These are phyloP conservation scores for Penicillium tannophilum DNA, from an alignment of 495 filamentous ascomycete genomes.

Conservation along the genomic window DNA sequence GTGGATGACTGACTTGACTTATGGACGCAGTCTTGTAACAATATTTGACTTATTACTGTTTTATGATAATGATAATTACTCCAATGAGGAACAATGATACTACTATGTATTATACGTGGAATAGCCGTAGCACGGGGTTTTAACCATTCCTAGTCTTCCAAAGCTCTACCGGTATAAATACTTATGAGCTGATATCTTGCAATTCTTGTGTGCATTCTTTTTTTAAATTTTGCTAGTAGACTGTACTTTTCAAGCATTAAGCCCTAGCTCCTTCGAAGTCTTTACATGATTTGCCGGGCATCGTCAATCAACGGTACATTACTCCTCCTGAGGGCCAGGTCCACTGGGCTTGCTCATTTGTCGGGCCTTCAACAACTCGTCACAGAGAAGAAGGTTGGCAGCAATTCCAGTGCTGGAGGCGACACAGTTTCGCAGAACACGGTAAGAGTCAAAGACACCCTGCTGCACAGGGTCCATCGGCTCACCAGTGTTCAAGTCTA, in stretches of 20 bases:
- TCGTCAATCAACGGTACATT: slow-evolving; percentile 34
- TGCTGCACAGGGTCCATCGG: slow-evolving; percentile 95
- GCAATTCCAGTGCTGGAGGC: slow-evolving; percentile 95
- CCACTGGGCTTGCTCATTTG: slow-evolving; percentile 72
- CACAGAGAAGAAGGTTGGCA: slow-evolving; percentile 91
- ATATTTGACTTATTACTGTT: not conserved
- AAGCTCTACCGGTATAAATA: no score
- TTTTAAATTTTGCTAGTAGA: slow-evolving; percentile 25
- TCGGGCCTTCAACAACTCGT: slow-evolving; percentile 95
- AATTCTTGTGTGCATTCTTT: slow-evolving; percentile 30
- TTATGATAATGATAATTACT: slow-evolving; percentile 5
- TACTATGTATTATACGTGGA: no score
- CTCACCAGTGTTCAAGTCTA: slow-evolving; percentile 82
- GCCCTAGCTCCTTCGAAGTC: slow-evolving; percentile 24
- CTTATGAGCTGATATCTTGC: not conserved
- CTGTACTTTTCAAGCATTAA: slow-evolving; percentile 22
- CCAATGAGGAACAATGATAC: not conserved
- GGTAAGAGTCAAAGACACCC: slow-evolving; percentile 95
- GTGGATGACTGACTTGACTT: not conserved
- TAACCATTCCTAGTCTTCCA: not conserved
- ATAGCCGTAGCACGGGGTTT: not conserved
- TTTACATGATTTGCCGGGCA: slow-evolving; percentile 29
- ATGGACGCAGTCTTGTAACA: slow-evolving; percentile 3
- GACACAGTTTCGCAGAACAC: slow-evolving; percentile 89
- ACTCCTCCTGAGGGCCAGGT: slow-evolving; percentile 50